Base-by-base conservation (phyloP, 371 early-diverging fungal genomes). In the Rhizopus stolonifer region DNA sequence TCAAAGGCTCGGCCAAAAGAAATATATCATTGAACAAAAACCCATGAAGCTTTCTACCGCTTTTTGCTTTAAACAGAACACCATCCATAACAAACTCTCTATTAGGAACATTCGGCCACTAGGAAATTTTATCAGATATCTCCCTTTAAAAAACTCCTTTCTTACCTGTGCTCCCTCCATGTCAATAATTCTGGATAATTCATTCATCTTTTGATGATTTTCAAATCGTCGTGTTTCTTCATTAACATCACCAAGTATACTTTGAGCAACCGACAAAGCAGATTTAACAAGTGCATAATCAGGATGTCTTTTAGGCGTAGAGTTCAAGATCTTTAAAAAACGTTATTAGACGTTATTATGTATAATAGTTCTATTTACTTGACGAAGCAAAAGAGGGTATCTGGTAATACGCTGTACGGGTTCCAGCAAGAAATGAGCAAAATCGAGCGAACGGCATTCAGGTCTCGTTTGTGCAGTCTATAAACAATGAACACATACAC, bases 391-490 rank as follows among this genome's bases (percentile, higher is more conserved):
- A 25, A 98, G 78, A 3, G 96, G 89, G 67, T 95, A 95, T 67
- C 95, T 75, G 26, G 94, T 95, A 25, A 98, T 88, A 34, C 98
- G 83, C 65, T 98, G 97, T 70, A 96, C 86, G 5, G 98, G 98
- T 32, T 91, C 80, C 25, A 98, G 72, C 52, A 97, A 67, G 58
- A 90, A 97, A 36, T 91, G 88, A 11, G 87, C 84, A 3, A 97
- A 78, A 36, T 92, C 91, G 46, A 97, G 64, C 9, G 83, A 77
- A 6, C 92, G 85, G 64, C 92, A 94, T 36, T 83, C 74, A 0
- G 89, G 85, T 73, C 85, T 70, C 50, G 78, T 74, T 62, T 85
- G 70, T 46, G 82, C 63, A 17, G 72, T 66, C 81, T 79, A 64
- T 15, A 43, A 44, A 21, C 36, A 31, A 23, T 19, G 4, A 32